These are phyloP conservation scores for Ophiostoma sp. DNA, from an alignment of 2,329 filamentous ascomycete species.

Conservation along the genomic window DNA sequence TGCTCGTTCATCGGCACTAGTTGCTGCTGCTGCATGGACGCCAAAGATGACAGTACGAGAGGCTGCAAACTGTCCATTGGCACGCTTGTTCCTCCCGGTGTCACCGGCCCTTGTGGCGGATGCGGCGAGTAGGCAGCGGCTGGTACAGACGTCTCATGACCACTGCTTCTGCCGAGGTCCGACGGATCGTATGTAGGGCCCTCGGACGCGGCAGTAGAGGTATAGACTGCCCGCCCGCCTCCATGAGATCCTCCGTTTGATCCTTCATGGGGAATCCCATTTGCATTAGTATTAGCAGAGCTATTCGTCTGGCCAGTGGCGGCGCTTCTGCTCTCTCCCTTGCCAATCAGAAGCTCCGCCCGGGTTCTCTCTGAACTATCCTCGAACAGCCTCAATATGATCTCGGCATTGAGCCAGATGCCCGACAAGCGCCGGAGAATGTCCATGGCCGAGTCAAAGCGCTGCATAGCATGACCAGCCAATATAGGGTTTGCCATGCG, in stretches of 20 bases:
- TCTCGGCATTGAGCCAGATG: constrained; percentile 28
- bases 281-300: background rate
- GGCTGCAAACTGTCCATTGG: constrained; percentile 2
- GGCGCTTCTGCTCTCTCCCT: background rate
- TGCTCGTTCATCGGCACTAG: constrained; percentile 22
- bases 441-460: constrained; percentile 27
- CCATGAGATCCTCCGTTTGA: no score
- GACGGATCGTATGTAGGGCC: background rate
- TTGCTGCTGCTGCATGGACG: constrained; percentile 14
- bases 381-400: constrained; percentile 28
- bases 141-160: background rate
- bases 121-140: background rate
- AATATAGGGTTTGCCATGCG: constrained; percentile 28
- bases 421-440: constrained; percentile 25
- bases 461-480: constrained; percentile 26
- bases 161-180: background rate
- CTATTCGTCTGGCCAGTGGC: background rate
- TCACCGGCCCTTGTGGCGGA: background rate
- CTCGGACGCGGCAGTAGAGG: no score
- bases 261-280: no score
- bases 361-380: constrained; percentile 30
- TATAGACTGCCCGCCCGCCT: no score
- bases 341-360: constrained; percentile 16
- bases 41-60: background rate
- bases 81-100: background rate